Conservation (phyloP, 2,329 filamentous ascomycete species). For the Paraphoma chrysanthemicola region DNA sequence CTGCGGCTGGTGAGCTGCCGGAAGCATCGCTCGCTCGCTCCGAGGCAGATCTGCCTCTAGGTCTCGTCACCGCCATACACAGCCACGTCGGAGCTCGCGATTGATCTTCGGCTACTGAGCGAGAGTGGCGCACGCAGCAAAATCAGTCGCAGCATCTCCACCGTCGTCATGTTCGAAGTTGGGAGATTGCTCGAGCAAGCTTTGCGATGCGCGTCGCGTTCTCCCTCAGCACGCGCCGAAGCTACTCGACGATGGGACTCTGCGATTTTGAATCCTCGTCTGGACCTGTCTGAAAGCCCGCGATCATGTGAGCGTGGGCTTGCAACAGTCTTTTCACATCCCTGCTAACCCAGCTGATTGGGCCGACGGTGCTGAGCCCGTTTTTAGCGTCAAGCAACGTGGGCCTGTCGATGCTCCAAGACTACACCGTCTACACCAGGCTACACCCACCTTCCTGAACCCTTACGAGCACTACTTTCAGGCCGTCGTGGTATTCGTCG, state of each 20-base stretch:
- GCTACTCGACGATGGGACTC: slow-evolving; percentile 38
- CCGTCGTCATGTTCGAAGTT: slow-evolving; percentile 10
- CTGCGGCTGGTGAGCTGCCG: slow-evolving; percentile 9
- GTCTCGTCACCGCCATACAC: slow-evolving; percentile 30
- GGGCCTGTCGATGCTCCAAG: slow-evolving; percentile 48
- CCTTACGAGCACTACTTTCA: slow-evolving; percentile 30
- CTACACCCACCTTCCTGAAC: slow-evolving; percentile 38
- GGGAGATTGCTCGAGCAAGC: slow-evolving; percentile 20
- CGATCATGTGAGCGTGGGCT: slow-evolving; percentile 40
- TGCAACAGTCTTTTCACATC: slow-evolving; percentile 34
- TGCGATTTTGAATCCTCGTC: slow-evolving; percentile 22
- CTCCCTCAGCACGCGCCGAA: slow-evolving; percentile 46
- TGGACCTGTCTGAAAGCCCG: slow-evolving; percentile 30
- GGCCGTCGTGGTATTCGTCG: slow-evolving; percentile 26
- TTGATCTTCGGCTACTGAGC: slow-evolving; percentile 13
- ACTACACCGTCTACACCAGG: slow-evolving; percentile 23
- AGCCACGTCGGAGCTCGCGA: slow-evolving; percentile 25
- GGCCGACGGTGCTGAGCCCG: slow-evolving; percentile 37
- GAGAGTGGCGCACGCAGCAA: slow-evolving; percentile 23
- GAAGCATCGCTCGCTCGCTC: slow-evolving; percentile 27
- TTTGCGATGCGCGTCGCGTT: slow-evolving; percentile 13
- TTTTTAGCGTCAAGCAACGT: slow-evolving; percentile 48
- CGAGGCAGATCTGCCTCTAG: slow-evolving; percentile 30
- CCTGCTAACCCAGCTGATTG: slow-evolving; percentile 44
- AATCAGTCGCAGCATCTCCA: slow-evolving; percentile 11